These are phyloP conservation scores for Coffea humblotiana DNA, from an alignment of 305 asterid species.

Conservation along the genomic window DNA sequence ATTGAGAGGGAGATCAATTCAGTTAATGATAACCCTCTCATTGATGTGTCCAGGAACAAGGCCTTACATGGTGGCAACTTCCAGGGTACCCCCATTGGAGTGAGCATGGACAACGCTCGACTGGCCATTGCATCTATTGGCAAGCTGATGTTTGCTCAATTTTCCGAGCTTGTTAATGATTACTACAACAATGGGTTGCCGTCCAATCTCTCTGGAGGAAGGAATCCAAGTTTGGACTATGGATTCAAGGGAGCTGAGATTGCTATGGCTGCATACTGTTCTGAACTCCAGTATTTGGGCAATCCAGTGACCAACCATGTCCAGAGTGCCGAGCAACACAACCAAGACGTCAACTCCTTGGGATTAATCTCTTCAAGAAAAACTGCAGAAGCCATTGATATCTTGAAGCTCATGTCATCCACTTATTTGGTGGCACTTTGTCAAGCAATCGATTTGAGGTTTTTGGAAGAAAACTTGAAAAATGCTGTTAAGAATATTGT, in stretches of 20 bases:
- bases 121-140: slow-evolving; percentile 77
- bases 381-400: slow-evolving; percentile 73
- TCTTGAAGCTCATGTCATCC: slow-evolving; percentile 75
- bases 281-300: slow-evolving; percentile 78
- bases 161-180: slow-evolving; percentile 79
- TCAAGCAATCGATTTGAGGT: slow-evolving; percentile 73
- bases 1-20: slow-evolving; percentile 88
- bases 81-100: slow-evolving; percentile 88
- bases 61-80: slow-evolving; percentile 87
- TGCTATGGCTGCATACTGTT: slow-evolving; percentile 89
- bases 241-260: slow-evolving; percentile 85
- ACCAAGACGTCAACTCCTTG: slow-evolving; percentile 79
- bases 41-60: slow-evolving; percentile 82
- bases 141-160: slow-evolving; percentile 74
- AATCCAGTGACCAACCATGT: slow-evolving; percentile 86
- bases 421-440: slow-evolving; percentile 69
- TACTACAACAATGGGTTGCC: slow-evolving; percentile 82
- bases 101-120: slow-evolving; percentile 75
- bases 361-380: slow-evolving; percentile 80
- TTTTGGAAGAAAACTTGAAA: slow-evolving; percentile 69
- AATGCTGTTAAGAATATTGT: slow-evolving; percentile 69
- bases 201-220: slow-evolving; percentile 71
- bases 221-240: slow-evolving; percentile 82
- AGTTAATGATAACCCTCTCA: slow-evolving; percentile 80
- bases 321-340: slow-evolving; percentile 90